Conservation (phyloP, 768 basidiomycete species). For the Mycena epipterygia region DNA sequence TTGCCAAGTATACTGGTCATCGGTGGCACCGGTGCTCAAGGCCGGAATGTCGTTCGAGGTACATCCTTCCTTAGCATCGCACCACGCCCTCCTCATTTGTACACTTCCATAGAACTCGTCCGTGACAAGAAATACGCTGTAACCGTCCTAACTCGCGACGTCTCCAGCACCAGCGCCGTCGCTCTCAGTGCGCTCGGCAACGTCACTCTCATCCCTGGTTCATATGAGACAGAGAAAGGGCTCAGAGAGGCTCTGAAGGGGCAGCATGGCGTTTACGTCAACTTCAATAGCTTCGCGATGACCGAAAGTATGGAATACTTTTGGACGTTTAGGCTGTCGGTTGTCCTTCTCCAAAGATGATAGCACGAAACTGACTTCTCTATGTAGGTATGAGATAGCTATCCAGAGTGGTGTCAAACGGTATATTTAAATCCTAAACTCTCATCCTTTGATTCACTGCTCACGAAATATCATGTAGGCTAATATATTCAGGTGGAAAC, state of each 20-base stretch:
- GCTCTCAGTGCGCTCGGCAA: neutral
- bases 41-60: neutral
- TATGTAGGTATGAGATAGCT: slow-evolving; percentile 2
- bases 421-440: slow-evolving; percentile 3
- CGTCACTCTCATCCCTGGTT: slow-evolving; percentile 4
- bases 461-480: neutral
- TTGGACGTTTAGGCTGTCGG: slow-evolving; percentile 5
- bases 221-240: slow-evolving; percentile 3
- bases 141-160: slow-evolving; percentile 1
- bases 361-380: neutral
- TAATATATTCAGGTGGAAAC: neutral
- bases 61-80: neutral
- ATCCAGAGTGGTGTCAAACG: slow-evolving; percentile 8
- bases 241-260: slow-evolving; percentile 6
- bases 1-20: slow-evolving; percentile 2
- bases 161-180: neutral
- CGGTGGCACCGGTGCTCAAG: slow-evolving; percentile 6
- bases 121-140: neutral
- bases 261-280: slow-evolving; percentile 5
- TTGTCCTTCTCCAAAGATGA: slow-evolving; percentile 1
- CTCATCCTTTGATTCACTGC: neutral
- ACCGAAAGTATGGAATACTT: slow-evolving; percentile 9
- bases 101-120: neutral
- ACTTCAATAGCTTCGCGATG: slow-evolving; percentile 10
- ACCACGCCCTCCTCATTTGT: slow-evolving; percentile 1